Conservation (phyloP, 495 filamentous ascomycete genomes). For the Hyaloscypha hepaticicola region DNA sequence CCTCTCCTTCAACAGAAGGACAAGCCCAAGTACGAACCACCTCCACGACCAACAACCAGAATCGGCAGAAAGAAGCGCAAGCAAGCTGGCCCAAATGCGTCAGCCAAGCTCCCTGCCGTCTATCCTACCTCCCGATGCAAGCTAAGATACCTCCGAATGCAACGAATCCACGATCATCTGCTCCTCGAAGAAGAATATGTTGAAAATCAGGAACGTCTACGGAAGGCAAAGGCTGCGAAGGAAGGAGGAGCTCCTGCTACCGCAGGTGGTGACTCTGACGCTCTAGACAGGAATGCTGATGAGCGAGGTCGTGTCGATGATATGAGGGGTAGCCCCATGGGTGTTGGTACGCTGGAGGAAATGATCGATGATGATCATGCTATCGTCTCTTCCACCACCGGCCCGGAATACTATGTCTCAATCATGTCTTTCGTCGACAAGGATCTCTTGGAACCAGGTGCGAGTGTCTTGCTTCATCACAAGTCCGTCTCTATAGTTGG, state of each 20-base stretch:
- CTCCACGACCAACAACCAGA: conserved; percentile 93
- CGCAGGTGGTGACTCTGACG: conserved; percentile 51
- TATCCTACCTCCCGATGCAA: conserved; percentile 97
- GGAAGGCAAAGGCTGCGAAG: conserved; percentile 83
- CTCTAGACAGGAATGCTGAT: conserved; percentile 81
- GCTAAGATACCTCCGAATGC: conserved; percentile 94
- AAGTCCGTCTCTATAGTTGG: conserved; percentile 98
- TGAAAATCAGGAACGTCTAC: conserved; percentile 93
- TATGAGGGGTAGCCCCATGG: conserved; percentile 98
- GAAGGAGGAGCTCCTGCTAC: conserved; percentile 58
- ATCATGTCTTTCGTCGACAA: conserved; percentile 99
- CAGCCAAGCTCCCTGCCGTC: conserved; percentile 89
- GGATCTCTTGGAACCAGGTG: conserved; percentile 93
- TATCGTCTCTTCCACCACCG: conserved; percentile 95
- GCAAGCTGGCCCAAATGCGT: conserved; percentile 85
- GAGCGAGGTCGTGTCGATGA: conserved; percentile 96
- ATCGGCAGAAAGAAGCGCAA: conserved; percentile 98
- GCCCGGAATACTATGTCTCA: conserved; percentile 98
- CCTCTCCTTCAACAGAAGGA: conserved; percentile 67
- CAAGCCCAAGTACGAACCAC: conserved; percentile 98
- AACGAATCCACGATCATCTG: conserved; percentile 96
- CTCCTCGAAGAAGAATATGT: conserved; percentile 98
- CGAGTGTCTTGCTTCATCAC: conserved; percentile 93
- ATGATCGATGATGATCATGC: conserved; percentile 99
- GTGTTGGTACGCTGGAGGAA: conserved; percentile 95